A percentile compares a stretch with the other conserved stretches of the same genome.
phyloP scores from a whole-genome alignment of 2,329 filamentous ascomycete species.

The Fusarium graminum region DNA sequence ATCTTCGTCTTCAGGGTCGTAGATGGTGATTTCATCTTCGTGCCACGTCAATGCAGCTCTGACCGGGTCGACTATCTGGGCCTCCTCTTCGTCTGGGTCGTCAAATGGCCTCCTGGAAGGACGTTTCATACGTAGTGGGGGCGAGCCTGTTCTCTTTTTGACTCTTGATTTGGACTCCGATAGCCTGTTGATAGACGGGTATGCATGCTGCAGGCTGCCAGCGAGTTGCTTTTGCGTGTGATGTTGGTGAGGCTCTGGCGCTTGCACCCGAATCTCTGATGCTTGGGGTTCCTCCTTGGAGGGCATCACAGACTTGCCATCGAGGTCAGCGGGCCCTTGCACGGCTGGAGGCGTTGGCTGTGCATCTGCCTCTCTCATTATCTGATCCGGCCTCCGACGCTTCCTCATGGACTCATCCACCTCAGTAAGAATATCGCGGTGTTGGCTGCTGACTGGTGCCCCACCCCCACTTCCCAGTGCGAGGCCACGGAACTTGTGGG shows the following conservation, averaged over 20 bases:
- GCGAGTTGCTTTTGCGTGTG: slow-evolving; percentile 29
- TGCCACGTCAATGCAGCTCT: slow-evolving; percentile 75
- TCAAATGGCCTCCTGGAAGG: slow-evolving; percentile 38
- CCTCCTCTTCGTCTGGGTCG: slow-evolving; percentile 52
- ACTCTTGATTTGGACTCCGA: slow-evolving; percentile 56
- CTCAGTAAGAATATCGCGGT: slow-evolving; percentile 47
- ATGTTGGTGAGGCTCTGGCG: slow-evolving; percentile 18
- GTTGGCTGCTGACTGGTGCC: slow-evolving; percentile 51
- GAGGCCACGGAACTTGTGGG: slow-evolving; percentile 65
- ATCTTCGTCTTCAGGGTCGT: slow-evolving; percentile 73
- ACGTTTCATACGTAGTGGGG: slow-evolving; percentile 53
- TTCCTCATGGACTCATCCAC: slow-evolving; percentile 53
- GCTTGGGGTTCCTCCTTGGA: slow-evolving; percentile 9
- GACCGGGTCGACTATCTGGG: slow-evolving; percentile 63
- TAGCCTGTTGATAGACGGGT: slow-evolving; percentile 56
- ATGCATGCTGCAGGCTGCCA: slow-evolving; percentile 50
- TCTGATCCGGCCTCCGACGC: slow-evolving; percentile 54
- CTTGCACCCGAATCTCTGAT: slow-evolving; percentile 2
- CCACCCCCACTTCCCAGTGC: slow-evolving; percentile 63
- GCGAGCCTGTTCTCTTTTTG: slow-evolving; percentile 56
- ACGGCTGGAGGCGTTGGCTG: slow-evolving; percentile 21
- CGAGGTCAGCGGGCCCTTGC: slow-evolving; percentile 19
- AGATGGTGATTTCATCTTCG: slow-evolving; percentile 76
- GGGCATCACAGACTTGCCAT: slow-evolving; percentile 23
- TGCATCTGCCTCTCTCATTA: slow-evolving; percentile 50